Base-by-base conservation (phyloP, 2,329 filamentous ascomycete species). In the Daldinia sp. region DNA sequence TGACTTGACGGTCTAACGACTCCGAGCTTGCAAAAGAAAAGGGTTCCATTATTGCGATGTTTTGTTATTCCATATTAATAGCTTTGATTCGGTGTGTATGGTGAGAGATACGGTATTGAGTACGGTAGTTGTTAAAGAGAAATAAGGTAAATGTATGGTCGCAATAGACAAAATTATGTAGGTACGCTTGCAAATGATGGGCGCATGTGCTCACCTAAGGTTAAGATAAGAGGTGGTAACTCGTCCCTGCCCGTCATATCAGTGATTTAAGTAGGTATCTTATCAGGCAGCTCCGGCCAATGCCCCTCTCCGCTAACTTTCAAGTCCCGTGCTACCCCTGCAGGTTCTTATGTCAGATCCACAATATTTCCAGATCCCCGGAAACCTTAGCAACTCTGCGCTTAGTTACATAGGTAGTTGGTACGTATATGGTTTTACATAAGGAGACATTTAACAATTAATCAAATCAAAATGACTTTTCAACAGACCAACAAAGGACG, bases 11-110 rank as follows among this genome's bases (percentile, higher is more conserved):
- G 74, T 93, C 87, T 74, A 98, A 86, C 80, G 93, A 90, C 72
- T 93, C 92, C 67, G 96, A 97, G 77, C 90, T 93, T 73, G 93
- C 94, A 83, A 98, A 98, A 33, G 94, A 97, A 81, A 97, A 98
- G 59, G 94, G 92, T 82, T 99, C 96, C 93, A 98, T 98, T 48
- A 51, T 72, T 48, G 66, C 35, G 4, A 41, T 37, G 20, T 33
- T 12, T 41, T 60, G 58, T 58, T 63, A 72, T 23, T 23, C 2
- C 20, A 23, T 23, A 23, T 23, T 73, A 46, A 48, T 67, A 72
- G 54, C 46, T 37, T 59, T 30, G 6, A 30, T 9, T 20, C 39
- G 42, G 53, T 35, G 56, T 33, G 26, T 53, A 42, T 15, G 23
- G 39, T 23, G 33, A 48, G 23, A 65, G 9, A 33, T 9, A 50